phyloP scores from a whole-genome alignment of 495 filamentous ascomycete species.

The Pseudotulostoma volvatum region DNA sequence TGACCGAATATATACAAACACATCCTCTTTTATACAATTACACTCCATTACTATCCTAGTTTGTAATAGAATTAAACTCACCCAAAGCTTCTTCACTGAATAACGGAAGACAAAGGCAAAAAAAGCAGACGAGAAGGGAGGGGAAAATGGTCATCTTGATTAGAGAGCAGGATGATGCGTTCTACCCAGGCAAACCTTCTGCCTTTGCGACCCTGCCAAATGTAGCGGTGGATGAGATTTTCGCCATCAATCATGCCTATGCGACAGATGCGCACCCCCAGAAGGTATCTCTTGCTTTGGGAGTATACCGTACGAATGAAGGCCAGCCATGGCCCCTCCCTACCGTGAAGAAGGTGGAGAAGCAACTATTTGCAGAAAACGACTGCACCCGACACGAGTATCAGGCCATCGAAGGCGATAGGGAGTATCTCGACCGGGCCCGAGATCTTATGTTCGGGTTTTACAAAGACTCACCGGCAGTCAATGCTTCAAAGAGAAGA shows the following conservation, averaged over 20 bases:
- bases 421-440: slow-evolving; percentile 24
- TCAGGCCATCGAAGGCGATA: slow-evolving; percentile 31
- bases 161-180: no score
- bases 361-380: slow-evolving; percentile 20
- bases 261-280: slow-evolving; percentile 24
- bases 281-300: slow-evolving; percentile 33
- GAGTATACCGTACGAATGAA: slow-evolving; percentile 36
- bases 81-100: no score
- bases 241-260: slow-evolving; percentile 29
- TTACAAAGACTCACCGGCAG: slow-evolving; percentile 12
- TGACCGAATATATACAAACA: no score
- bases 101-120: no score
- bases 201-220: slow-evolving; percentile 9
- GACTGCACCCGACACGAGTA: slow-evolving; percentile 31
- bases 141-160: no score
- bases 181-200: neutral
- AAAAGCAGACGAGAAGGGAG: no score
- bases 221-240: slow-evolving; percentile 25
- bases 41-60: no score
- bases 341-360: slow-evolving; percentile 29
- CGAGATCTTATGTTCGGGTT: slow-evolving; percentile 34
- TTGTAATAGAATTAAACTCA: no score
- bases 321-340: slow-evolving; percentile 37
- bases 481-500: slow-evolving; percentile 17
- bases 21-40: no score